Evolutionary conservation across 2,329 filamentous ascomycete genomes (phyloP), one percentile per base, ranked within the genome.

Genomic region (Diplodia mutila): DNA sequence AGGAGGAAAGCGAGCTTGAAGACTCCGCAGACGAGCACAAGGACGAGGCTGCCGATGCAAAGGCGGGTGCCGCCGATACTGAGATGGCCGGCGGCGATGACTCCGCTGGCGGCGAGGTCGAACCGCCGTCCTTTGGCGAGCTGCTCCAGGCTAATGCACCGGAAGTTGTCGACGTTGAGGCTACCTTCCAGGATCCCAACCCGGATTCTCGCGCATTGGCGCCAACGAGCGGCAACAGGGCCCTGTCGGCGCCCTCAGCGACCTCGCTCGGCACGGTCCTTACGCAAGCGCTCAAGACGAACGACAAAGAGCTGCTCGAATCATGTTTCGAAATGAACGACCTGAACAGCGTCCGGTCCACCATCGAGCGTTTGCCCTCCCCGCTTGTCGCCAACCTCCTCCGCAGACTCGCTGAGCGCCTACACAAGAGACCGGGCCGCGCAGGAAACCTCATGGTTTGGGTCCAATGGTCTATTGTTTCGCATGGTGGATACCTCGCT

Each of bases 391-490:
- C 89, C 42, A 86, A 83, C 8, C 86, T 99, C 11, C 87, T 99
- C 67, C 89, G 89, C 74, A 93, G 92, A 78, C 86, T 99, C 63
- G 92, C 95, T 9, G 91, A 96, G 72, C 87, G 94, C 68, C 87
- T 99, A 77, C 90, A 97, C 80, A 88, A 91, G 71, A 89, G 93
- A 53, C 95, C 95, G 1, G 95, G 94, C 3, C 88, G 95, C 66
- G 94, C 95, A 16, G 93, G 94, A 63, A 92, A 90, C 75, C 87
- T 99, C 37, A 94, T 97, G 86, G 88, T 91, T 18, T 99, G 95
- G 94, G 91, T 98, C 52, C 94, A 97, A 80, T 97, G 93, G 92
- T 94, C 93, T 1, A 87, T 97, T 66, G 89, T 97, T 39, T 90
- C 92, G 1, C 95, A 99, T 76, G 95, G 95, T 71, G 95, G 94